These are phyloP conservation scores for Neurospora sublineolata DNA, from an alignment of 495 filamentous ascomycete species.

Conservation along the genomic window DNA sequence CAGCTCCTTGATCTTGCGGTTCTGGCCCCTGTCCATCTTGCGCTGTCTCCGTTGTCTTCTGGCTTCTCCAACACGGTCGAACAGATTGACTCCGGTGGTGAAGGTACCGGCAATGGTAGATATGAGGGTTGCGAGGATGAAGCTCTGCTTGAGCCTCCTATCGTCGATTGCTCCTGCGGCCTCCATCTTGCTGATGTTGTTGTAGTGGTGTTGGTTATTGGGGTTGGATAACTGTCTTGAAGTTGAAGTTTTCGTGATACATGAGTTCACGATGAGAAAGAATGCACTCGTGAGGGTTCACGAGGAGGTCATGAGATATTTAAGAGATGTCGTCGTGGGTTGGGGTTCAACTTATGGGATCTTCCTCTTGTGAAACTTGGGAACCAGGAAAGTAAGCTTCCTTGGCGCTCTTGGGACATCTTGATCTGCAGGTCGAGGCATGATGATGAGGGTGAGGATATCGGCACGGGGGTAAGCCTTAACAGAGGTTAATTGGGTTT, in stretches of 20 bases:
- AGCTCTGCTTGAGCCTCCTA: constrained; percentile 24
- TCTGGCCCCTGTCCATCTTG: constrained; percentile 20
- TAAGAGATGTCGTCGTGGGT: neutral
- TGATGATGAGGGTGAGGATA: neutral
- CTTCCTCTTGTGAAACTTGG: neutral
- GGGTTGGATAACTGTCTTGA: neutral
- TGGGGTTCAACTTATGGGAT: neutral
- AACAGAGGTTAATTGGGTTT: neutral
- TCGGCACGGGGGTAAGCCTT: neutral
- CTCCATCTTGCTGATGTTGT: constrained; percentile 30
- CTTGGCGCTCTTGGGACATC: neutral
- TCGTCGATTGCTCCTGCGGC: constrained; percentile 50
- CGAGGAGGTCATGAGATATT: neutral
- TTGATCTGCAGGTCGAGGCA: neutral
- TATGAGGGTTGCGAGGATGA: constrained; percentile 25
- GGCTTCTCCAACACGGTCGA: constrained; percentile 24
- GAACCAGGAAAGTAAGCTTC: neutral
- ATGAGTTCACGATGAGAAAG: neutral
- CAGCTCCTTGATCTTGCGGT: constrained; percentile 25
- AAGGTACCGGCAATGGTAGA: constrained; percentile 30
- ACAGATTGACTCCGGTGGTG: constrained; percentile 25
- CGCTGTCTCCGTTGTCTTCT: constrained; percentile 22
- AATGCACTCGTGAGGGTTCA: neutral
- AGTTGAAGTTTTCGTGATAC: neutral
- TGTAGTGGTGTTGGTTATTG: neutral